Base-by-base conservation (phyloP, 2,329 filamentous ascomycete species). In the Alternaria triticina region DNA sequence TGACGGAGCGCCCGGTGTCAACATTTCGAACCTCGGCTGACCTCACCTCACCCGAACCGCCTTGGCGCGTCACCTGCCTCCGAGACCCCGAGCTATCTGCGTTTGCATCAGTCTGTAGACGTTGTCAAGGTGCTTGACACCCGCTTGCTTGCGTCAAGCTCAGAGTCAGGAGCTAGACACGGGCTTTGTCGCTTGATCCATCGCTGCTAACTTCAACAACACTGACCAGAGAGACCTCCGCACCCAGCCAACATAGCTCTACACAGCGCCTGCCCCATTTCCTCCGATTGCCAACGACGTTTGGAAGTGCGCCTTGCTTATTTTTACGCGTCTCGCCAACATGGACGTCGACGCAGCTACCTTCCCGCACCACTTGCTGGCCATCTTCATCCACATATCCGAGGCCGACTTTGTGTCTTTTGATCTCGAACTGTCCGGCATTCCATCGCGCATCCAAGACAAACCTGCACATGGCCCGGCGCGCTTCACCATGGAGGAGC, bases 401-500 rank as follows among this genome's bases (percentile, higher is more conserved):
- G 82, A 85, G 59, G 85, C 88, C 33, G 83, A 84, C 63, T 91
- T 90, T 69, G 86, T 91, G 12, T 82, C 88, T 4, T 82, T 91
- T 61, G 89, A 91, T 72, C 82, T 91, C 12, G 89, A 91, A 76
- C 85, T 91, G 49, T 90, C 89, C 13, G 89, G 89, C 3, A 88
- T 91, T 22, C 82, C 83, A 3, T 75, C 68, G 2, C 72, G 71
- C 6, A 83, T 83, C 23, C 78, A 80, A 47, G 70, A 72, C 13
- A 76, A 76, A 40, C 73, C 74, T 12, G 77, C 80, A 28, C 70
- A 74, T 40, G 62, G 61, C 2, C 28, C 57, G 17, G 81, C 82
- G 36, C 83, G 83, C 61, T 83, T 83, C 30, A 84, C 84, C 4
- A 78, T 91, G 2, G 86, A 91, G 69, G 80, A 89, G 46, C 84